These are phyloP conservation scores for Cyberlindnera veronae DNA, from an alignment of 805 yeast genomes.

Conservation along the genomic window DNA sequence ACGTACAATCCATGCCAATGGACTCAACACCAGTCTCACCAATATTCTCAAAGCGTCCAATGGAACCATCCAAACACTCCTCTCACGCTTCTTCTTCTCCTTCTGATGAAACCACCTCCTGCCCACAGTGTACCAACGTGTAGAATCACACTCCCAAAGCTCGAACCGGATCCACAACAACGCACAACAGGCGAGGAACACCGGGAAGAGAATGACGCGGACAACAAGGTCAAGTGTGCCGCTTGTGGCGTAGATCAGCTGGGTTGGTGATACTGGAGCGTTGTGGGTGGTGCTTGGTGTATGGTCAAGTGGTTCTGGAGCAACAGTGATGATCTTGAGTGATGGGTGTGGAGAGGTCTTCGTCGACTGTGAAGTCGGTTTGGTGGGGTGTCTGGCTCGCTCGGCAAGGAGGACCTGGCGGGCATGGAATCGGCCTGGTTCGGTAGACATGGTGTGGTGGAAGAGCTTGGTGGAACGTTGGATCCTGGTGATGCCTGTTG, in stretches of 20 bases:
- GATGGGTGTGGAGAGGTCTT: neutral
- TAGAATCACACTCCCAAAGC: neutral
- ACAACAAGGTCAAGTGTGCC: neutral
- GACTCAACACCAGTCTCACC: neutral
- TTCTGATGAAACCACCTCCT: neutral
- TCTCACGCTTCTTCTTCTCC: neutral
- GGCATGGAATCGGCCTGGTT: constrained; percentile 5
- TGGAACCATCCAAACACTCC: neutral
- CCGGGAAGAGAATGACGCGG: constrained; percentile 1
- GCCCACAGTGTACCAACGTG: neutral
- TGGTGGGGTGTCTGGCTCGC: constrained; percentile 1
- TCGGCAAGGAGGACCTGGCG: constrained; percentile 11
- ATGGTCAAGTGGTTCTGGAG: constrained; percentile 1
- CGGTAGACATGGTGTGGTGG: neutral
- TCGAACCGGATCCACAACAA: constrained; percentile 4
- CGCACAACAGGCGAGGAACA: constrained; percentile 1
- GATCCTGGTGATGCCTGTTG: no score
- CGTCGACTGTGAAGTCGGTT: neutral
- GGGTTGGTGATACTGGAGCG: neutral
- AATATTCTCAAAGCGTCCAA: neutral
- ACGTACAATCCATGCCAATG: neutral
- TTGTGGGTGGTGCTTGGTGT: neutral
- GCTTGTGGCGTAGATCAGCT: neutral
- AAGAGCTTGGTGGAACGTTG: no score
- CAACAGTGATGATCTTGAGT: neutral